Conservation (phyloP, 257 asterid genomes). For the Orobanche coerulescens region DNA sequence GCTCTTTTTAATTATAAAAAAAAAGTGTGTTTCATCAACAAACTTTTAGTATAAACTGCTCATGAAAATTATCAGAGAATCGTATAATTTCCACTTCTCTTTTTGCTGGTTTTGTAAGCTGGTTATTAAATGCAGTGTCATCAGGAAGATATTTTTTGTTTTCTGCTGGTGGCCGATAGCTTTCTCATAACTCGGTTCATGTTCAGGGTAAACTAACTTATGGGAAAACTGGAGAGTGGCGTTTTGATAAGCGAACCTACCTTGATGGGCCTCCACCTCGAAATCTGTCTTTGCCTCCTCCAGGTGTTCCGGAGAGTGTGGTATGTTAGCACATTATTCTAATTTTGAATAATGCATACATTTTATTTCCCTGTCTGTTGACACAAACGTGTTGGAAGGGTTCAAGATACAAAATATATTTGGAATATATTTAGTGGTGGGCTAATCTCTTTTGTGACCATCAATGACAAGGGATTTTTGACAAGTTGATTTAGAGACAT, state of each 20-base stretch:
- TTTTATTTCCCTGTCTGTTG: no score
- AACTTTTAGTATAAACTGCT: neutral
- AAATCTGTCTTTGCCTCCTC: constrained; percentile 57
- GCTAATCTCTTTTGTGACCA: no score
- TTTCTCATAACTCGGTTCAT: constrained; percentile 7
- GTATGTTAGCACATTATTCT: constrained; percentile 27
- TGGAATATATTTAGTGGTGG: no score
- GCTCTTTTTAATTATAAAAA: neutral
- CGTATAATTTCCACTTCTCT: neutral
- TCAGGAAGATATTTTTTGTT: neutral
- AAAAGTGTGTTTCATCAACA: neutral
- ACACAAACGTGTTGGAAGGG: no score
- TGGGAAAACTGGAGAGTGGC: constrained; percentile 55
- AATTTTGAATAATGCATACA: neutral
- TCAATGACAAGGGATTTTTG: no score
- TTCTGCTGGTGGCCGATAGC: neutral
- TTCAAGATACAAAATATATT: no score
- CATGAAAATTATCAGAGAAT: neutral
- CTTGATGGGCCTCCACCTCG: constrained; percentile 39
- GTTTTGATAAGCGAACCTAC: constrained; percentile 52
- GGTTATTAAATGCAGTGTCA: neutral
- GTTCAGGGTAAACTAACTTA: constrained; percentile 53
- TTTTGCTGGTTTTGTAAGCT: neutral
- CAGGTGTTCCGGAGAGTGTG: constrained; percentile 64
- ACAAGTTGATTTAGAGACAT: no score